These are phyloP conservation scores for Fusarium citri DNA, from an alignment of 2,329 filamentous ascomycete species.

Conservation along the genomic window DNA sequence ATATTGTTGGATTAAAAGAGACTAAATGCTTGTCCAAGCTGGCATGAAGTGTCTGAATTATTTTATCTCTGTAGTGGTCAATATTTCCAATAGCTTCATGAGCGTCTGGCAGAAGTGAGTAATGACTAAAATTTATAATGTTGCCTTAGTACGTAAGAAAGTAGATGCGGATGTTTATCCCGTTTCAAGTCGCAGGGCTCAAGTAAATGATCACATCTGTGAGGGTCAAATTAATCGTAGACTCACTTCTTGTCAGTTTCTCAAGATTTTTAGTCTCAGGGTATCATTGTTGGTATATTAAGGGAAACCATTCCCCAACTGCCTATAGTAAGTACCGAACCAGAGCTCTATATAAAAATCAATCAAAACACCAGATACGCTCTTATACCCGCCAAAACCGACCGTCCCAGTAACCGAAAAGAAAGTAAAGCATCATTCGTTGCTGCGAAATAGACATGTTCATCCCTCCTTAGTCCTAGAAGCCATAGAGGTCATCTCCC, in stretches of 20 bases:
- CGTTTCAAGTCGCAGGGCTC: no score
- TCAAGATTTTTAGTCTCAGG: slow-evolving; percentile 31
- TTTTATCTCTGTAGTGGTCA: background rate
- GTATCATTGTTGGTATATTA: slow-evolving; percentile 49
- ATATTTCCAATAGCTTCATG: background rate
- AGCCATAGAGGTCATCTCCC: slow-evolving; percentile 30
- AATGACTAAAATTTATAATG: background rate
- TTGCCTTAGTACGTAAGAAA: no score
- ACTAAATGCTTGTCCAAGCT: background rate
- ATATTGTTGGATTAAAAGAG: background rate
- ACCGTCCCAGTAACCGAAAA: slow-evolving; percentile 21
- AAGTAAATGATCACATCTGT: background rate
- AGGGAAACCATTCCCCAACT: slow-evolving; percentile 29
- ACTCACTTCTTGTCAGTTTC: background rate
- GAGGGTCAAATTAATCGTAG: background rate
- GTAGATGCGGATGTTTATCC: no score
- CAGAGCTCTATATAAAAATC: slow-evolving; percentile 36
- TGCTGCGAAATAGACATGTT: slow-evolving; percentile 24
- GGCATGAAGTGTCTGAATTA: background rate
- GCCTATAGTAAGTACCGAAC: slow-evolving; percentile 37
- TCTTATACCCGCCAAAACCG: slow-evolving; percentile 26
- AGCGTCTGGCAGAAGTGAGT: background rate
- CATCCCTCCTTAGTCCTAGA: slow-evolving; percentile 38
- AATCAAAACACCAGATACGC: slow-evolving; percentile 35
- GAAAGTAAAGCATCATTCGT: slow-evolving; percentile 37